Evolutionary conservation across 179 eudicot genomes (phyloP).

Genomic region (Dionaea muscipula): DNA sequence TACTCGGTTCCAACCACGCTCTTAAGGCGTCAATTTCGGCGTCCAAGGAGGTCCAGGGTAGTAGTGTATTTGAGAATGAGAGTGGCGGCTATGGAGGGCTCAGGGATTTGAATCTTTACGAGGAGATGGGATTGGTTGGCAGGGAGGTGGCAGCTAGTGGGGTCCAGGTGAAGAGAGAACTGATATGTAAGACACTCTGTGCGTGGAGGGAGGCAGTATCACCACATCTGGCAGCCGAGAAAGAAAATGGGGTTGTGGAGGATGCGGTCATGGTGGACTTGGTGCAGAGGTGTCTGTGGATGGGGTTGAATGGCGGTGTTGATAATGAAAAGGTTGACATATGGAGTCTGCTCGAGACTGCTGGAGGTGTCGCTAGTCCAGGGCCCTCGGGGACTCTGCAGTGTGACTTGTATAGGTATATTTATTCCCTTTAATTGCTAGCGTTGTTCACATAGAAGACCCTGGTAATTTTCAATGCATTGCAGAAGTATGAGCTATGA

Average conservation of each 20-base stretch:
- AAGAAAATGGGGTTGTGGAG: slow-evolving; percentile 44
- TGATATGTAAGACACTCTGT: slow-evolving; percentile 63
- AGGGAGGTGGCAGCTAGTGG: slow-evolving; percentile 19
- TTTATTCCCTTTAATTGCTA: not conserved
- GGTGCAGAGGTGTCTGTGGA: slow-evolving; percentile 44
- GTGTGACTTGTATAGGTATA: slow-evolving; percentile 74
- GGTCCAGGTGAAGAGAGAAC: slow-evolving; percentile 15
- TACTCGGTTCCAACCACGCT: slow-evolving; percentile 35
- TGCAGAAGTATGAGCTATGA: no score
- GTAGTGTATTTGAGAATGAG: slow-evolving; percentile 4
- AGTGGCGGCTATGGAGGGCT: slow-evolving; percentile 21
- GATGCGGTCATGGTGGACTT: slow-evolving; percentile 38
- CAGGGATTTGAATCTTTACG: slow-evolving; percentile 32
- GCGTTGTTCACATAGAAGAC: no score
- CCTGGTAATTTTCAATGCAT: no score
- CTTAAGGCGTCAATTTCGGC: slow-evolving; percentile 33
- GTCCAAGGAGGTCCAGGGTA: slow-evolving; percentile 11
- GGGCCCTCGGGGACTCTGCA: slow-evolving; percentile 88
- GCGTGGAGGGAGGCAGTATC: slow-evolving; percentile 90
- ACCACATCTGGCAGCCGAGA: slow-evolving; percentile 76
- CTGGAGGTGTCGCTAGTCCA: slow-evolving; percentile 98
- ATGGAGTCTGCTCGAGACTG: slow-evolving; percentile 74
- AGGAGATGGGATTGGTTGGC: slow-evolving; percentile 37
- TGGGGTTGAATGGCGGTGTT: slow-evolving; percentile 15
- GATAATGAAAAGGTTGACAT: slow-evolving; percentile 13